Evolutionary conservation across 192 early-diverging fungal species (phyloP).

Genomic region (Rhizoclosmatium globosum): DNA sequence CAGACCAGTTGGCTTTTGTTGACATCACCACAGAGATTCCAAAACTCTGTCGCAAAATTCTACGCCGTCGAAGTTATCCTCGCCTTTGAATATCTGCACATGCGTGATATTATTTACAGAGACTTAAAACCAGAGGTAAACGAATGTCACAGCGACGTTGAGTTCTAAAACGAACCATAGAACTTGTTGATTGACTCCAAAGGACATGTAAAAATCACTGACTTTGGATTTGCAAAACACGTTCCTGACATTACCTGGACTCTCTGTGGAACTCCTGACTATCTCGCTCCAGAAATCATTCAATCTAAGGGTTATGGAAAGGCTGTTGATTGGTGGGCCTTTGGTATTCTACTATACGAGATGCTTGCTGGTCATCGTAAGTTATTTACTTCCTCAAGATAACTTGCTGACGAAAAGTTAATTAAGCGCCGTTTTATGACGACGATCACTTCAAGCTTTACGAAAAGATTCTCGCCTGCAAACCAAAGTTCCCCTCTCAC

Average conservation of each 20-base stretch:
- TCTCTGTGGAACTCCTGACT: conserved; percentile 85
- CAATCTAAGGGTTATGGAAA: conserved; percentile 75
- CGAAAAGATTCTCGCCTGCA: conserved; percentile 90
- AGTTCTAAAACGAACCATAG: conserved; percentile 29
- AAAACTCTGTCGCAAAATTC: conserved; percentile 86
- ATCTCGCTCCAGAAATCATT: conserved; percentile 77
- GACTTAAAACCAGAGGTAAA: conserved; percentile 84
- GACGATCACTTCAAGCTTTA: conserved; percentile 93
- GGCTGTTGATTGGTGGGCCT: conserved; percentile 91
- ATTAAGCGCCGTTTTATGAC: conserved; percentile 90
- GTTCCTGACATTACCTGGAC: conserved; percentile 87
- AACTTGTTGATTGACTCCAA: conserved; percentile 79
- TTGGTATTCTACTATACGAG: conserved; percentile 59
- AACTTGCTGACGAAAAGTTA: conserved; percentile 74
- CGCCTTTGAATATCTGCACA: conserved; percentile 89
- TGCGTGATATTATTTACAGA: conserved; percentile 86
- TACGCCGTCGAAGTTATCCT: conserved; percentile 90
- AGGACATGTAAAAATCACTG: conserved; percentile 85
- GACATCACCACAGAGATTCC: conserved; percentile 70
- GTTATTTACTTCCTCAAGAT: conserved; percentile 27
- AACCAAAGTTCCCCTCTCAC: conserved; percentile 84
- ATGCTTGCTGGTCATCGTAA: conserved; percentile 90
- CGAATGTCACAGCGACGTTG: neutral
- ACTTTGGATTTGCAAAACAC: conserved; percentile 86
- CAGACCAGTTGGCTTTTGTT: neutral